Percentiles rank a stretch among this genome's conserved stretches.
phyloP scores from a whole-genome alignment of 2,329 filamentous ascomycete species.

The Fusarium pininemorale region DNA sequence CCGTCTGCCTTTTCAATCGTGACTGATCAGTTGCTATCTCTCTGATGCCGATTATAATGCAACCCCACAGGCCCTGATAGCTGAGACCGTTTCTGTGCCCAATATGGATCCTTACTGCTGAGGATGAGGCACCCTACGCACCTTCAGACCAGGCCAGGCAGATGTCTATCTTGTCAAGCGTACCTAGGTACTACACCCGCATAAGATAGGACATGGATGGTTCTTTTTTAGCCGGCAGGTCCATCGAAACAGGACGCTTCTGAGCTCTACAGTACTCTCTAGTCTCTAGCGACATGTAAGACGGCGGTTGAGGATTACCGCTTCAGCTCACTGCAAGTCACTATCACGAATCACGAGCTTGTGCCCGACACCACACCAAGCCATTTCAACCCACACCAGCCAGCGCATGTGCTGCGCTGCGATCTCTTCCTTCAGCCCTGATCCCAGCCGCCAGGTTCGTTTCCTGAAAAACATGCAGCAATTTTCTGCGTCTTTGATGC shows the following conservation, averaged over 20 bases:
- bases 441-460: constrained; percentile 28
- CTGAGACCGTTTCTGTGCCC: constrained; percentile 34
- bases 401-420: constrained; percentile 24
- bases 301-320: constrained; percentile 3
- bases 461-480: constrained; percentile 21
- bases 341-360: constrained; percentile 15
- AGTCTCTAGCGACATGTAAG: not conserved
- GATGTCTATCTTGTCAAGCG: constrained; percentile 34
- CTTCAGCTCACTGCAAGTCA: constrained; percentile 26
- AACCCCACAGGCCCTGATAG: constrained; percentile 31
- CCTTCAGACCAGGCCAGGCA: constrained; percentile 13
- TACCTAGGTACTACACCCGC: not conserved
- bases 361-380: constrained; percentile 12
- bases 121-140: constrained; percentile 10
- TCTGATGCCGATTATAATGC: not conserved
- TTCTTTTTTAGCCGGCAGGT: constrained; percentile 24
- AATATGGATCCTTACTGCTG: constrained; percentile 25
- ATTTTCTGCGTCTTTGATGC: constrained; percentile 1
- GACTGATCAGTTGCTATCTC: constrained; percentile 5
- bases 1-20: not conserved
- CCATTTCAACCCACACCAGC: constrained; percentile 11
- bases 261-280: not conserved
- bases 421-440: constrained; percentile 34
- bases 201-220: constrained; percentile 15
- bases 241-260: not conserved